Conservation (phyloP, 129 eudicot species). For the Flaveria brownii region DNA sequence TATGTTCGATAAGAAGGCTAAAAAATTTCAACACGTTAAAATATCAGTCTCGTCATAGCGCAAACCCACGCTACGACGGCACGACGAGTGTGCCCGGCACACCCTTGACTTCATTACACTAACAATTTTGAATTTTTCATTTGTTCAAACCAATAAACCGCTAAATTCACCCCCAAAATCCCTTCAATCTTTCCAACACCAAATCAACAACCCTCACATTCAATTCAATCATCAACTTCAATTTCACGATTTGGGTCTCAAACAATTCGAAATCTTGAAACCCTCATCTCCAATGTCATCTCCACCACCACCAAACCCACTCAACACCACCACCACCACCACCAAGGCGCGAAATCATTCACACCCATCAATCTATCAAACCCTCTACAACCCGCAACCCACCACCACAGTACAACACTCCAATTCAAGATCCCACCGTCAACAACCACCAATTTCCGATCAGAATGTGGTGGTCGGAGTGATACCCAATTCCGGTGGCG, state of each 20-base stretch:
- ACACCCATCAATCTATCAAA: slow-evolving; percentile 37
- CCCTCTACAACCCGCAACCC: slow-evolving; percentile 38
- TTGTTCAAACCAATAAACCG: not conserved
- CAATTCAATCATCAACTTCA: slow-evolving; percentile 1
- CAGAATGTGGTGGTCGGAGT: too few species aligned
- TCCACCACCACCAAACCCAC: slow-evolving; percentile 29
- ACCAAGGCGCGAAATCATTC: slow-evolving; percentile 27
- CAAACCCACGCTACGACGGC: too few species aligned
- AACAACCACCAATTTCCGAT: too few species aligned
- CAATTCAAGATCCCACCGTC: slow-evolving; percentile 18
- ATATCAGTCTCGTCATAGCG: too few species aligned
- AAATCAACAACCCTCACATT: not conserved
- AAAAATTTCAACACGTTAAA: too few species aligned
- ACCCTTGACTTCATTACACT: not conserved
- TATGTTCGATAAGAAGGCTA: too few species aligned
- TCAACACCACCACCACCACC: slow-evolving; percentile 13
- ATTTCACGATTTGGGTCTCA: not conserved
- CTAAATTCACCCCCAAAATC: not conserved
- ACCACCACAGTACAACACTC: not conserved
- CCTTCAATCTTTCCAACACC: not conserved
- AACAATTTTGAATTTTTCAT: not conserved
- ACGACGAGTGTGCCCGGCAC: too few species aligned
- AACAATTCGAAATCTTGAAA: slow-evolving; percentile 1
- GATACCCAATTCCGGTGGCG: too few species aligned
- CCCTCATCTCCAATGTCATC: slow-evolving; percentile 33